These are phyloP conservation scores for Cynara cardunculus DNA, from an alignment of 129 eudicot genomes.

Conservation along the genomic window DNA sequence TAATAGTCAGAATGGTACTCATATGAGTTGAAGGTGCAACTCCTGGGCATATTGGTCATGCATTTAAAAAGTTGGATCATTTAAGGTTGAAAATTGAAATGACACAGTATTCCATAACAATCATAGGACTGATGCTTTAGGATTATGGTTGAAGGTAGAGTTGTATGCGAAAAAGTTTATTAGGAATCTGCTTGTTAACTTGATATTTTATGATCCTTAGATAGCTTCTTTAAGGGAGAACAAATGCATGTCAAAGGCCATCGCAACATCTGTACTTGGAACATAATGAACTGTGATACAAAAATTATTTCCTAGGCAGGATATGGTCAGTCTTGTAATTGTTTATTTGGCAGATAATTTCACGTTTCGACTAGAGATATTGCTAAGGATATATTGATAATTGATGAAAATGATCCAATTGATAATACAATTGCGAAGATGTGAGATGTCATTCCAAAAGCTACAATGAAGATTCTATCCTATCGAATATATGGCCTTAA, in stretches of 20 bases:
- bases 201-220: not conserved
- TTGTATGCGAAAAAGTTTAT: not conserved
- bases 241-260: conserved; percentile 4
- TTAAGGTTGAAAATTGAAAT: not conserved
- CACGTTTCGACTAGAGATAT: not conserved
- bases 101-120: not conserved
- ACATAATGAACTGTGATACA: not conserved
- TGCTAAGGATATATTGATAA: not conserved
- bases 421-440: not conserved
- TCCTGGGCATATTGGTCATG: not conserved
- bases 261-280: not conserved
- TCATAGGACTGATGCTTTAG: conserved; percentile 7
- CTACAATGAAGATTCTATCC: not conserved
- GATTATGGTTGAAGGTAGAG: conserved; percentile 12
- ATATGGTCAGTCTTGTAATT: conserved; percentile 2
- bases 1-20: not conserved
- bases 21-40: not conserved
- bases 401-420: not conserved
- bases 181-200: not conserved
- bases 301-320: not conserved
- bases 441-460: not conserved
- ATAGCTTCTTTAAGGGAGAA: not conserved
- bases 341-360: not conserved
- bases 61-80: not conserved
- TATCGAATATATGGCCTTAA: not conserved